Conservation (phyloP, 768 basidiomycete genomes). For the Suillus luteus region DNA sequence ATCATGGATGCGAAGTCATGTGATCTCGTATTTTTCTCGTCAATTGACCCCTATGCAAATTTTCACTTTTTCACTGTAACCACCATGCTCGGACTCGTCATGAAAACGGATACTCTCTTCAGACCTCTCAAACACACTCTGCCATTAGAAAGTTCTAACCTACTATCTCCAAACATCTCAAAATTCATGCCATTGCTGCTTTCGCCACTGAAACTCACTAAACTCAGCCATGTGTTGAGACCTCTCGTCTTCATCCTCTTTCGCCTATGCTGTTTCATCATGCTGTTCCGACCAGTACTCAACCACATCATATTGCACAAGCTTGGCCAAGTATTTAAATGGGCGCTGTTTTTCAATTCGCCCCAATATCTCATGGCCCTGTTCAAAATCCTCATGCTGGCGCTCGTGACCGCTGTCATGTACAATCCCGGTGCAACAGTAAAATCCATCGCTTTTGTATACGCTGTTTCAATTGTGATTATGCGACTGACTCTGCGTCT, state of each 20-base stretch:
- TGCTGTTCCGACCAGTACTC: background rate
- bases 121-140: background rate
- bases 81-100: background rate
- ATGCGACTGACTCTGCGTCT: background rate
- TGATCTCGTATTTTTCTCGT: background rate
- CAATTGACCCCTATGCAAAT: conserved; percentile 6
- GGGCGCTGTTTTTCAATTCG: background rate
- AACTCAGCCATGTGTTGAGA: background rate
- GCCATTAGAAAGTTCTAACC: background rate
- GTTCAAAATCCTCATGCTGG: conserved; percentile 19
- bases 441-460: conserved; percentile 2
- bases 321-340: conserved; percentile 4
- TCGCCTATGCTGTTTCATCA: background rate
- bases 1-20: background rate
- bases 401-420: conserved; percentile 17
- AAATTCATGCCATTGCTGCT: background rate
- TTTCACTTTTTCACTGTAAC: background rate
- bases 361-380: background rate
- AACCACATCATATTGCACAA: conserved; percentile 1
- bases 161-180: background rate
- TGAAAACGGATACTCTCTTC: background rate
- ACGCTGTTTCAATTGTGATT: background rate
- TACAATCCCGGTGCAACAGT: conserved; percentile 16
- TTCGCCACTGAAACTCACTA: background rate
- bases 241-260: conserved; percentile 5